Base-by-base conservation (phyloP, 78 protist species). In the Pigoraptor vietnamica region DNA sequence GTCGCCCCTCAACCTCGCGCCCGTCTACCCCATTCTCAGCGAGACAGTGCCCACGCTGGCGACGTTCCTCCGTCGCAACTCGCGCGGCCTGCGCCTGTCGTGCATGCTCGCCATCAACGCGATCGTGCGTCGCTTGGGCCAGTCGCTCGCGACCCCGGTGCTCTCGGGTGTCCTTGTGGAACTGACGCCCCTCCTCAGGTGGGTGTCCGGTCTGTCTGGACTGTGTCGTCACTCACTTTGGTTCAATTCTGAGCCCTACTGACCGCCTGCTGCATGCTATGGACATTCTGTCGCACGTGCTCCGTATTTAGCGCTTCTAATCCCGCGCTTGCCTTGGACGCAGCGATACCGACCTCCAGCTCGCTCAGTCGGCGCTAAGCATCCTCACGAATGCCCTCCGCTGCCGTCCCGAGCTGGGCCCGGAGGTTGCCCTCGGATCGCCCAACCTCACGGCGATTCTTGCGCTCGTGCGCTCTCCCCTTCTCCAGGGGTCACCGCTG, bases 401-500 rank as follows among this genome's bases (percentile, higher is more conserved):
- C 88, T 97, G 79, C 92, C 10, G 0, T n/a, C 24, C 84, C 95
- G 14, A 9, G 6, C 36, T 9, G 40, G 24, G 94, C 56, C n/a
- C n/a, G n/a, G n/a, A n/a, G n/a, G n/a, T n/a, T n/a, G n/a, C n/a
- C n/a, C n/a, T n/a, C n/a, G n/a, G n/a, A n/a, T n/a, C n/a, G n/a
- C n/a, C n/a, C n/a, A n/a, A n/a, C n/a, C n/a, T n/a, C n/a, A n/a
- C n/a, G n/a, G 9, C 21, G 34, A 32, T 19, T 2, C 39, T 56
- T 23, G 23, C 19, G 38, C 0, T 98, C 56, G n/a, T 96, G 6
- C 35, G 37, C 55, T 81, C 94, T 19, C 91, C 98, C 9, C 40
- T 97, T 23, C 95, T 97, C 37, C 98, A 98, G 89, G 98, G 99
- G 37, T 89, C 79, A 0, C 97, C 99, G 0, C 92, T 98, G 84